Evolutionary conservation across 805 yeast species (phyloP), one percentile per base, ranked within the genome.

Genomic region (Trichomonascus vanleenenianus): DNA sequence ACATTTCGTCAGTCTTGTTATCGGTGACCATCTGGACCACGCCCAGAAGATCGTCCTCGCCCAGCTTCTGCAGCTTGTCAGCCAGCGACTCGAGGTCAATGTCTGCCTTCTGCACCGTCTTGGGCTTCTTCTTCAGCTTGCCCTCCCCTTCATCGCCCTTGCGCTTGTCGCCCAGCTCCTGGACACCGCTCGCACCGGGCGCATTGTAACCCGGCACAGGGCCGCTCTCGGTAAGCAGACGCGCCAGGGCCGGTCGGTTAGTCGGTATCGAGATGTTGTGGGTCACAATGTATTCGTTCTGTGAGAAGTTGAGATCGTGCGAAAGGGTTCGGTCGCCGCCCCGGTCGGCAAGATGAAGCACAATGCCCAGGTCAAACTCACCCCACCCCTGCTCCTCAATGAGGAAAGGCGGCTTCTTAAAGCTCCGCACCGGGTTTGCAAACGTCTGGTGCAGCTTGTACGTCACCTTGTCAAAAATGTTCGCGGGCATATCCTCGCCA

Each of bases 321-420:
- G 76, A 78, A 46, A 93, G 65, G 60, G 85, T 85, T 50, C 83
- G 75, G 63, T 89, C 97, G 41, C 97, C 97, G 45, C 82, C 84
- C 60, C 83, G 85, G 49, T 94, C 97, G 15, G 82, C 73, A 39
- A 85, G 68, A 50, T 83, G 83, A 37, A 89, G 70, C 30, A 84
- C 74, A 50, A 93, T 81, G 33, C 85, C 85, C 61, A 93, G 75
- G 60, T 89, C 96, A 59, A 91, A 91, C 55, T 91, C 97, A 63
- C 97, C 98, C 97, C 98, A 91, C 43, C 98, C 98, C 68, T 86
- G 82, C 64, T 91, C 98, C 58, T 79, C 85, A 47, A 91, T 83
- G 59, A 68, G 76, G 67, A 89, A 91, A 9, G 98, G 98, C 8
- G 84, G 76, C 58, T 81, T 81, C 59, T 84, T 85, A 60, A 87